A percentile compares a stretch with the other conserved stretches of the same genome.
phyloP scores from a whole-genome alignment of 2,329 filamentous ascomycete species.

The Byssothecium circinans region DNA sequence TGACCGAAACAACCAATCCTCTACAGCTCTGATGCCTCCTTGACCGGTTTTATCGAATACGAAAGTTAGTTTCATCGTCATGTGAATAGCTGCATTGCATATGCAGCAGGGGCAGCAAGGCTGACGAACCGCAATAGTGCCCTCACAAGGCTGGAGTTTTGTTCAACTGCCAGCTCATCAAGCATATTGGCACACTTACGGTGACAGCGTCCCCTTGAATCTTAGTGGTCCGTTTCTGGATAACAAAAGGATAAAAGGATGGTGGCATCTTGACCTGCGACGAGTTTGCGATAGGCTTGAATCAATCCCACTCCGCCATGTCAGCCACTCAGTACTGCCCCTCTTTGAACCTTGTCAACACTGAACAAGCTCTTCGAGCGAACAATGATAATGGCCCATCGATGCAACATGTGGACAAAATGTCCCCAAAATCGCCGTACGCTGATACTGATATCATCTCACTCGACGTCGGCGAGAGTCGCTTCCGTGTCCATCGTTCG shows the following conservation, averaged over 20 bases:
- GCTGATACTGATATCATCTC: slow-evolving; percentile 18
- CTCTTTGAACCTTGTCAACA: too few species aligned
- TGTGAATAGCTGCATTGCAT: not conserved
- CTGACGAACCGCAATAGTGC: slow-evolving; percentile 23
- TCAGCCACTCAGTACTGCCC: too few species aligned
- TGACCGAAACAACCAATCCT: slow-evolving; percentile 2
- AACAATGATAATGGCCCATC: too few species aligned
- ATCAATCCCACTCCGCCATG: too few species aligned
- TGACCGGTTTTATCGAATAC: slow-evolving; percentile 3
- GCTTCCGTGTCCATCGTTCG: slow-evolving; percentile 27
- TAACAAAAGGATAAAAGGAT: too few species aligned
- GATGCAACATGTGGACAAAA: not conserved
- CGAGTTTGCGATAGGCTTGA: too few species aligned
- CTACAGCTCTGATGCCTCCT: not conserved
- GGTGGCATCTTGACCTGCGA: too few species aligned
- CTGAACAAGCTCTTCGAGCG: too few species aligned
- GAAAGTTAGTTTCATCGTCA: slow-evolving; percentile 1
- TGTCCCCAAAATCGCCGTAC: slow-evolving; percentile 12
- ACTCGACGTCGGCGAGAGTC: slow-evolving; percentile 24
- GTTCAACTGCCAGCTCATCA: slow-evolving; percentile 26
- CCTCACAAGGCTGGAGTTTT: slow-evolving; percentile 24
- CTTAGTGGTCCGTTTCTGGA: too few species aligned
- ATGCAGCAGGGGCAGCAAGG: slow-evolving; percentile 10
- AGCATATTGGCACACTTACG: slow-evolving; percentile 7
- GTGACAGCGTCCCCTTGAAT: too few species aligned